Base-by-base conservation (phyloP, 1,139 yeast species). In the Pichia sp. region DNA sequence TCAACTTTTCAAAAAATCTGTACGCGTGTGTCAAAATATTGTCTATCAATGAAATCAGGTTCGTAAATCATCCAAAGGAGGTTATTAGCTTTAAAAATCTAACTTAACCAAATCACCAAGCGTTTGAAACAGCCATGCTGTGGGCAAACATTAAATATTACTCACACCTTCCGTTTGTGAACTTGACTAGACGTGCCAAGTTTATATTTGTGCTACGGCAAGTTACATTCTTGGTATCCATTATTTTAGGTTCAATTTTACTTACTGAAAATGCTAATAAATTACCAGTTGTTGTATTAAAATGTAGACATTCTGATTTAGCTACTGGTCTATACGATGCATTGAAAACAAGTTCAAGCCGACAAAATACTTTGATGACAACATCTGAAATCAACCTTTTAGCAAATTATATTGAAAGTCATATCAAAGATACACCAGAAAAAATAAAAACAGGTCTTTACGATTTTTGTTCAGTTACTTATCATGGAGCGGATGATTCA, bases 381-480 rank as follows among this genome's bases (percentile, higher is more conserved):
- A 71, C 76, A 40, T 70, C 80, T 3, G 78, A 75, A 46, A 68
- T 76, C 24, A 50, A 61, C 9, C 58, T 76, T 6, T 56, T 76
- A 31, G 63, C 76, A 0, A 59, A 65, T 11, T 75, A 75, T 48
- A 72, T 78, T 2, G 63, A 65, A 41, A 59, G 60, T 5, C 71
- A 73, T 50, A 76, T 76, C n/a, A 61, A 63, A 6, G 51, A 57
- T 25, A 73, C 78, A 0, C 80, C 82, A 0, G 80, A 76, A 51
- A 68, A 62, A 47, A 64, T 74, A 10, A 49, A 63, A 7, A 62
- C 73, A 0, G 65, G 72, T 2, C 43, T 72, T 13, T 64, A 69
- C 64, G 56, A 59, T 36, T 73, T 74, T 66, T 77, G 81, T 53
- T 63, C 59, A 35, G 74, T 77, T 3, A 58, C 60, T 38, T 74